phyloP scores from a whole-genome alignment of 441 rosid species.

The Flueggea neowawraea region DNA sequence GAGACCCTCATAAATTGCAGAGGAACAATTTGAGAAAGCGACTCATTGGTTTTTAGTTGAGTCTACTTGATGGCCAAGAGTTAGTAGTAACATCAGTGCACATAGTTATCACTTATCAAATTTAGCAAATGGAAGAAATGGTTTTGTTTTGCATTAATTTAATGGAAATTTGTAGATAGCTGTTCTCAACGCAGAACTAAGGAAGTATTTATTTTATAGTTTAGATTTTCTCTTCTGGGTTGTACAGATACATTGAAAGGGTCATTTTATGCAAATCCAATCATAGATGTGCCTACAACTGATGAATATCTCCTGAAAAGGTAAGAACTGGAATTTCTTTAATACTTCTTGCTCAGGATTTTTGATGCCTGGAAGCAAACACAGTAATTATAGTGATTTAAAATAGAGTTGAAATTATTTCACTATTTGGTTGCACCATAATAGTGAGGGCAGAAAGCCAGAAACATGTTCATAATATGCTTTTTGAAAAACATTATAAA shows the following conservation, averaged over 20 bases:
- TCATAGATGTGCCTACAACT: conserved; percentile 71
- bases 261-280: conserved; percentile 87
- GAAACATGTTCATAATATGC: too few relatives aligned
- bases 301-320: conserved; percentile 43
- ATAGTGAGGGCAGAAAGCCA: too few relatives aligned
- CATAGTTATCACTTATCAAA: neutral
- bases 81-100: neutral
- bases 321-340: conserved; percentile 33
- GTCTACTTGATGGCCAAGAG: too few relatives aligned
- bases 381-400: neutral
- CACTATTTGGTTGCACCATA: too few relatives aligned
- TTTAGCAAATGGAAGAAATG: neutral
- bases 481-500: too few relatives aligned
- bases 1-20: neutral
- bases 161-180: too few relatives aligned
- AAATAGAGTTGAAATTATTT: too few relatives aligned
- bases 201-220: neutral
- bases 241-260: conserved; percentile 77
- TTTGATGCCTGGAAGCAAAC: neutral
- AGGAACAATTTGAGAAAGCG: too few relatives aligned
- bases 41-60: too few relatives aligned
- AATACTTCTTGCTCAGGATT: neutral
- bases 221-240: conserved; percentile 6
- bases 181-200: too few relatives aligned
- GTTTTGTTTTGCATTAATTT: neutral